Evolutionary conservation across 1,284 basidiomycete genomes (phyloP).

Genomic region (Takashimella tepidaria): DNA sequence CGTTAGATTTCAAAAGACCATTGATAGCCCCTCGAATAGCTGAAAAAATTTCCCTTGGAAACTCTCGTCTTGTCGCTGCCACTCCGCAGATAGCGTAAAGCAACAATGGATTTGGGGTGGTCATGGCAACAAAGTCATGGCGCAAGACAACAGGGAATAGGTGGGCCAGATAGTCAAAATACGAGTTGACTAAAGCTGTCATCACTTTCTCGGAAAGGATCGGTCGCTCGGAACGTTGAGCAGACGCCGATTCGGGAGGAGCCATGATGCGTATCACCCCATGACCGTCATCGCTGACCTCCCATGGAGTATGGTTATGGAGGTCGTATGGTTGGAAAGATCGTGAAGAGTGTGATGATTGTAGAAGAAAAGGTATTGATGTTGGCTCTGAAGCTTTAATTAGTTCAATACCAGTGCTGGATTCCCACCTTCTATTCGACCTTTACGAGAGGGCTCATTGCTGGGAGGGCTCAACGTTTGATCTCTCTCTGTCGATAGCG

Average conservation of each 20-base stretch:
- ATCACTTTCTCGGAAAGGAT: constrained; percentile 62
- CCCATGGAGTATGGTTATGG: constrained; percentile 75
- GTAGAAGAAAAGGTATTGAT: constrained; percentile 75
- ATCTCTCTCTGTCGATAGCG: background rate
- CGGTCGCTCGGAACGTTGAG: constrained; percentile 44
- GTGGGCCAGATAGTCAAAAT: constrained; percentile 80
- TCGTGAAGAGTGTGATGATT: constrained; percentile 76
- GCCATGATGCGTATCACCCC: constrained; percentile 83
- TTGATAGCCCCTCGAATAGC: constrained; percentile 79
- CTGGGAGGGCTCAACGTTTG: background rate
- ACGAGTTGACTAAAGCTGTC: constrained; percentile 79
- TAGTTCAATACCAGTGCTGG: background rate
- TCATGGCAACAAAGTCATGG: constrained; percentile 68
- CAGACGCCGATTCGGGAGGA: constrained; percentile 39
- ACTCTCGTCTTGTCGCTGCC: constrained; percentile 76
- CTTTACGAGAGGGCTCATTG: constrained; percentile 1
- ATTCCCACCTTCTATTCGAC: constrained; percentile 28
- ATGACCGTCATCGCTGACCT: constrained; percentile 70
- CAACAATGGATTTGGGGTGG: constrained; percentile 54
- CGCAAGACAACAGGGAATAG: constrained; percentile 81
- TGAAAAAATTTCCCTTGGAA: constrained; percentile 76
- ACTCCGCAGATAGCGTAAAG: constrained; percentile 90
- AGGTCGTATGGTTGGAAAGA: constrained; percentile 82
- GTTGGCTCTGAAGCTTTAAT: constrained; percentile 65
- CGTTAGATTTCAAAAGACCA: constrained; percentile 77